Conservation (phyloP, 371 early-diverging fungal species). For the Saksenaea vasiformis region DNA sequence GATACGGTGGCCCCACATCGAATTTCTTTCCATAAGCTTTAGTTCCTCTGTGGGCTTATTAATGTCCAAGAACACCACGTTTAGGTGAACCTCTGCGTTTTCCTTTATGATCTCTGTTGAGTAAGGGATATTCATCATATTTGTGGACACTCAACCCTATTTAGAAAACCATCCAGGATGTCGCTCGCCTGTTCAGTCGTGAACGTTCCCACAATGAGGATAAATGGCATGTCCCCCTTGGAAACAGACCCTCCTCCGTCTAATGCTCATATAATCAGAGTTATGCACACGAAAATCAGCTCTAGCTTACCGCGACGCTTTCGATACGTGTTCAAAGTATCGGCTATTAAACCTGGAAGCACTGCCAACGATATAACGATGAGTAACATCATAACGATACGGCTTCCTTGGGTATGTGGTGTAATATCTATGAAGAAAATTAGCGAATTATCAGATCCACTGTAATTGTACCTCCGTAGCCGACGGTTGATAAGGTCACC, state of each 20-base stretch:
- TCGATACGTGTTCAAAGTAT: constrained; percentile 56
- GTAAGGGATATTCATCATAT: no score
- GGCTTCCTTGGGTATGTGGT: constrained; percentile 58
- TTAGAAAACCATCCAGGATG: constrained; percentile 62
- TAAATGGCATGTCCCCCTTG: constrained; percentile 53
- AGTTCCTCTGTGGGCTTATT: constrained; percentile 51
- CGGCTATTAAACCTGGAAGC: constrained; percentile 62
- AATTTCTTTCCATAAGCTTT: constrained; percentile 46
- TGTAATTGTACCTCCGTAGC: constrained; percentile 61
- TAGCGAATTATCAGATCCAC: background rate
- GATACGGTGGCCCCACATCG: constrained; percentile 46
- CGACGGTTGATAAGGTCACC: constrained; percentile 76
- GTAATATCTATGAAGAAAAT: constrained; percentile 59
- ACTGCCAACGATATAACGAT: constrained; percentile 69
- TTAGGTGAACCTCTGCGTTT: constrained; percentile 43
- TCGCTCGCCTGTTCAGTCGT: constrained; percentile 54
- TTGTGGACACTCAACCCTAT: constrained; percentile 36
- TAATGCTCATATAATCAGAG: background rate
- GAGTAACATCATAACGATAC: constrained; percentile 66
- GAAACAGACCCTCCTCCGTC: constrained; percentile 50
- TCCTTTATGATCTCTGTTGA: constrained; percentile 7
- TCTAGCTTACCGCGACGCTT: constrained; percentile 37
- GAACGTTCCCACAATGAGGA: constrained; percentile 69
- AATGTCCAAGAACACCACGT: constrained; percentile 64
- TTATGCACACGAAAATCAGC: background rate